Evolutionary conservation across 495 filamentous ascomycete species (phyloP), one percentile per base, ranked within the genome.

Genomic region (Annulohypoxylon moriforme): DNA sequence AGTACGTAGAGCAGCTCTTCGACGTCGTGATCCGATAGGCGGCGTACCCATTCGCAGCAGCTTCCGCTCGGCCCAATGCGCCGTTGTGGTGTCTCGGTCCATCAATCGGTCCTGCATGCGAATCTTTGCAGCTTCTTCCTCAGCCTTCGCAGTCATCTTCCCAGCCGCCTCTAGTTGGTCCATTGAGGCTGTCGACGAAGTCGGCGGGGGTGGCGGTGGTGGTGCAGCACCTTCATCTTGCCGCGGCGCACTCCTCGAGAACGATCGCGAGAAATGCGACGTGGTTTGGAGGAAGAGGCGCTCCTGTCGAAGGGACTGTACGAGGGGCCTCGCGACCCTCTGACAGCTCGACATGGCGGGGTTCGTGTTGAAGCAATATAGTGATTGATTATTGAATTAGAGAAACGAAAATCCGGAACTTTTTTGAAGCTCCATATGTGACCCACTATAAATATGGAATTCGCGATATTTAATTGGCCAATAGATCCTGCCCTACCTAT

Each of bases 11-110:
- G 92, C 92, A 4, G 90, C 93, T 75, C 94, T 89, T 60, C 94
- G 91, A 84, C 94, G 89, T 70, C 92, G 89, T 53, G 94, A 96
- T 50, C 93, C 93, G 73, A 95, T 83, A 40, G 90, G 90, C 2
- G 85, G 76, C 8, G 88, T 83, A 57, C 90, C 87, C 58, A 77
- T 69, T 67, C 82, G 84, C 73, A 90, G 77, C 64, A 93, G 81
- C 63, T 84, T 81, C 61, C 85, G 83, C 75, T 93, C 91, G 62
- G 87, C 79, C 64, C 84, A 90, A 25, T 72, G 77, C 49, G 77
- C 73, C 44, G 80, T 80, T 29, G 78, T 78, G 9, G 80, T 79
- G 52, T 76, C 59, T 3, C 76, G 72, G 52, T 82, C 78, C 68
- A 78, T 58, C 31, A 74, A 50, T 52, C 69, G 69, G 3, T 69